A percentile compares a stretch with the other conserved stretches of the same genome.
Conservation (phyloP, 2,329 filamentous ascomycete species). For the Fusarium humuli region DNA sequence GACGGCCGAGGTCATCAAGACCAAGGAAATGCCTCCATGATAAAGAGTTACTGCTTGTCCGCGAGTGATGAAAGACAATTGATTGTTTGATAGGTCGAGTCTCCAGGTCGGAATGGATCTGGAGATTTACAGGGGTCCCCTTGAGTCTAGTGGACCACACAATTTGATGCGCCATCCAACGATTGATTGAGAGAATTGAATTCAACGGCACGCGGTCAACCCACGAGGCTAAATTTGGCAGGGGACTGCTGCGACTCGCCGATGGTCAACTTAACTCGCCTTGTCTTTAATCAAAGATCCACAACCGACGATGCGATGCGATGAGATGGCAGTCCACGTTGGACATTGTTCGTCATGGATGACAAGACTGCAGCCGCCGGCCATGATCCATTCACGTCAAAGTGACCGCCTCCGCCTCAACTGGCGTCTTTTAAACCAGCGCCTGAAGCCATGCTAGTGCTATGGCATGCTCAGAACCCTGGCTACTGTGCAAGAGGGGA, state of each 20-base stretch:
- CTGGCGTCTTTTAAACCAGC: slow-evolving; percentile 29
- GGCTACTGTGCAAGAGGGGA: slow-evolving; percentile 30
- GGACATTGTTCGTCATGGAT: slow-evolving; percentile 37
- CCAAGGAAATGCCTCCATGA: slow-evolving; percentile 28
- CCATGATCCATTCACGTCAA: slow-evolving; percentile 39
- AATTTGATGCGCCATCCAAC: slow-evolving; percentile 41
- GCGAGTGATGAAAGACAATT: slow-evolving; percentile 26
- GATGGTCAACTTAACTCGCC: slow-evolving; percentile 28
- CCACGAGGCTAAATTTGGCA: slow-evolving; percentile 47
- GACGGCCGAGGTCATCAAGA: slow-evolving; percentile 13
- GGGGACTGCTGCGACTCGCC: slow-evolving; percentile 37
- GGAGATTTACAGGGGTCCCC: slow-evolving; percentile 42
- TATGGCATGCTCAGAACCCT: slow-evolving; percentile 13
- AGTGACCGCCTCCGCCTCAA: slow-evolving; percentile 33
- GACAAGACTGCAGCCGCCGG: slow-evolving; percentile 34
- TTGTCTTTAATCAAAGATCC: slow-evolving; percentile 30
- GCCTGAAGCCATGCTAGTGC: slow-evolving; percentile 19
- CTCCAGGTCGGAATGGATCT: slow-evolving; percentile 31
- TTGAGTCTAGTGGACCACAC: slow-evolving; percentile 37
- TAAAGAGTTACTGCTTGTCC: slow-evolving; percentile 24
- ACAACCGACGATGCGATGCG: slow-evolving; percentile 25
- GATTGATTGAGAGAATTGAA: slow-evolving; percentile 37
- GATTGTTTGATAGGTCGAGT: slow-evolving; percentile 40
- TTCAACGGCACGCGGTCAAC: slow-evolving; percentile 45
- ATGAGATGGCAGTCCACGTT: slow-evolving; percentile 30